Conservation (phyloP, 2,329 filamentous ascomycete genomes). For the Lecanoromycetidae sp. region DNA sequence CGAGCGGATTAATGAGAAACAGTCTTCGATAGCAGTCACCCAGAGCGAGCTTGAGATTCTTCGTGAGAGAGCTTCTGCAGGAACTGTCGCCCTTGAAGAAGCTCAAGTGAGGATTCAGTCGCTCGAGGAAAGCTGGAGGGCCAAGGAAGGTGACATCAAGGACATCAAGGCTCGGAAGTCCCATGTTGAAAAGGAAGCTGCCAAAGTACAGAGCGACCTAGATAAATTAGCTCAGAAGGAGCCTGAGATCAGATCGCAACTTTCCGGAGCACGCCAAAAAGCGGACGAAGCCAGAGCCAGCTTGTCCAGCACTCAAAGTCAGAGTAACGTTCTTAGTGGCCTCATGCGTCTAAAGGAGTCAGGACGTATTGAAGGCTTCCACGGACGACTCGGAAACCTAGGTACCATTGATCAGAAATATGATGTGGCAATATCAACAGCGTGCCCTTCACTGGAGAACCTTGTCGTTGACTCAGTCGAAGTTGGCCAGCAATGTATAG, state of each 20-base stretch:
- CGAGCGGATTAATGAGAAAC: conserved; percentile 92
- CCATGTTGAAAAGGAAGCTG: conserved; percentile 60
- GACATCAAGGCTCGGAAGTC: conserved; percentile 61
- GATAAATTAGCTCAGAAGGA: conserved; percentile 63
- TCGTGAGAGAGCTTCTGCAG: conserved; percentile 76
- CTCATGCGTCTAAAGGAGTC: conserved; percentile 93
- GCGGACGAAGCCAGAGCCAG: conserved; percentile 91
- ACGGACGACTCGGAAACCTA: conserved; percentile 85
- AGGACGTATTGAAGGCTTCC: conserved; percentile 91
- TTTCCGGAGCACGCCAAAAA: conserved; percentile 84
- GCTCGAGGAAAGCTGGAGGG: conserved; percentile 57
- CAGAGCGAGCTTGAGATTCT: conserved; percentile 91
- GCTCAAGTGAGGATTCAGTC: conserved; percentile 63
- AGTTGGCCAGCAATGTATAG: conserved; percentile 93
- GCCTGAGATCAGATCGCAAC: conserved; percentile 66
- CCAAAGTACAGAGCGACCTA: conserved; percentile 59
- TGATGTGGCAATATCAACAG: conserved; percentile 96
- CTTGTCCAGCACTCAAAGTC: conserved; percentile 77
- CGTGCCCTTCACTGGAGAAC: conserved; percentile 81
- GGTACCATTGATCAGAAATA: conserved; percentile 89
- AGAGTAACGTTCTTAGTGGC: conserved; percentile 81
- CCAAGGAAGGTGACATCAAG: conserved; percentile 64
- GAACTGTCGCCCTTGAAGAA: conserved; percentile 71
- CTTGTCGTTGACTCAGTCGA: conserved; percentile 96
- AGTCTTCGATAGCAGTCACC: conserved; percentile 84